These are phyloP conservation scores for Metschnikowia borealis DNA, from an alignment of 805 yeast genomes.

Conservation along the genomic window DNA sequence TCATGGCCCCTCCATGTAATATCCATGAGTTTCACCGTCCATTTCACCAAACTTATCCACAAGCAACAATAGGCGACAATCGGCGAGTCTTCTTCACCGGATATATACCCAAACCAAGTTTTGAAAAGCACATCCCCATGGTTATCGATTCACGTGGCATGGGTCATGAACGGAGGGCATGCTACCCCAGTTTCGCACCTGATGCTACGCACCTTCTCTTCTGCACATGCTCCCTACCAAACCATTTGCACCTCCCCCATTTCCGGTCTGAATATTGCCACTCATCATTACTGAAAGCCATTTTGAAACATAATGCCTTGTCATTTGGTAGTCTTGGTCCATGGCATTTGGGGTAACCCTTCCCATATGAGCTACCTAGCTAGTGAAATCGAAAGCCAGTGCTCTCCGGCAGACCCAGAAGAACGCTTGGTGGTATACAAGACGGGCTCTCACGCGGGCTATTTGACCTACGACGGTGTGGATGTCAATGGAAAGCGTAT, in stretches of 20 bases:
- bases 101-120: too few relatives aligned
- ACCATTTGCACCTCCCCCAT: background rate
- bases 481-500: slow-evolving; percentile 80
- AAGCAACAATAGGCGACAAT: too few relatives aligned
- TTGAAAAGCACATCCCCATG: too few relatives aligned
- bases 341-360: slow-evolving; percentile 49
- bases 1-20: too few relatives aligned
- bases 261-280: background rate
- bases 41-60: too few relatives aligned
- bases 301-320: slow-evolving; percentile 23
- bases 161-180: background rate
- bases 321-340: slow-evolving; percentile 70
- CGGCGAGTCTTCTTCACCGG: too few relatives aligned
- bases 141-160: background rate
- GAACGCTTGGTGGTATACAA: slow-evolving; percentile 42
- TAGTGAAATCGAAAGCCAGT: slow-evolving; percentile 9
- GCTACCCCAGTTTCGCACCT: slow-evolving; percentile 4
- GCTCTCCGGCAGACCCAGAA: slow-evolving; percentile 18
- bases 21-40: too few relatives aligned
- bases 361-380: slow-evolving; percentile 11
- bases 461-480: slow-evolving; percentile 80
- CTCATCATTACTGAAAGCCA: background rate
- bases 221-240: background rate
- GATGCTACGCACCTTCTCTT: background rate
- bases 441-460: slow-evolving; percentile 64